Percentiles rank a stretch among this genome's conserved stretches.
These are phyloP conservation scores for Globisporangium orthogonon DNA, from an alignment of 352 stramenopile species.

Conservation along the genomic window DNA sequence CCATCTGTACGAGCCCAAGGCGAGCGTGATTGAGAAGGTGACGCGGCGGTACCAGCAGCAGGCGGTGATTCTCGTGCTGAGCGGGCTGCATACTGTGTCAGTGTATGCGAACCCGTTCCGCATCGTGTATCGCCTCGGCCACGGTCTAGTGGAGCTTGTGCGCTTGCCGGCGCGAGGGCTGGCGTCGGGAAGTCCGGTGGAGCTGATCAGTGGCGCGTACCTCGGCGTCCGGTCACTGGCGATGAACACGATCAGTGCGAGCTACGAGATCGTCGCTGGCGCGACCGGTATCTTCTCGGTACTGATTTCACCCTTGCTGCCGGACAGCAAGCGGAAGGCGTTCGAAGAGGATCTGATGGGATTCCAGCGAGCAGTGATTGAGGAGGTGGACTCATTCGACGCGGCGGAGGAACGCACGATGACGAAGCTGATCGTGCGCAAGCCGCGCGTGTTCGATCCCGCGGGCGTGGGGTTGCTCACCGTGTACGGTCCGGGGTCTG, in stretches of 20 bases:
- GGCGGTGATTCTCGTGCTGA: slow-evolving; percentile 77
- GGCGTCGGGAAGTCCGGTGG: slow-evolving; percentile 74
- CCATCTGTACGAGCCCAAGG: slow-evolving; percentile 78
- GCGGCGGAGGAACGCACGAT: slow-evolving; percentile 82
- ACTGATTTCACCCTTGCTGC: slow-evolving; percentile 61
- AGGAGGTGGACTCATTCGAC: slow-evolving; percentile 85
- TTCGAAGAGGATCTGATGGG: slow-evolving; percentile 82
- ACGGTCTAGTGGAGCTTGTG: slow-evolving; percentile 77
- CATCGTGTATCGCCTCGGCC: slow-evolving; percentile 80
- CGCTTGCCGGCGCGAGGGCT: slow-evolving; percentile 71
- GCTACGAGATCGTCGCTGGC: slow-evolving; percentile 84
- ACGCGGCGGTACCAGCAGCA: slow-evolving; percentile 81
- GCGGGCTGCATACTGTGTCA: slow-evolving; percentile 79
- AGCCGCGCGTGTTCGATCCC: slow-evolving; percentile 76
- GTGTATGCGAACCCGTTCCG: slow-evolving; percentile 87
- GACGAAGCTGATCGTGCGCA: slow-evolving; percentile 82
- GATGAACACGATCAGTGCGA: slow-evolving; percentile 88
- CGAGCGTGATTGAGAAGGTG: slow-evolving; percentile 69
- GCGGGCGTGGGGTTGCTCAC: slow-evolving; percentile 69
- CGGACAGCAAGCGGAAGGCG: slow-evolving; percentile 60
- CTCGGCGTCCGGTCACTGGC: slow-evolving; percentile 77
- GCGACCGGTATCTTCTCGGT: slow-evolving; percentile 70
- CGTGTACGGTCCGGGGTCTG: slow-evolving; percentile 78
- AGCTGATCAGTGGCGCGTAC: slow-evolving; percentile 79
- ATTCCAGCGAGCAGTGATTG: slow-evolving; percentile 84